phyloP scores from a whole-genome alignment of 306 rosid species.

The Citrullus amarus region DNA sequence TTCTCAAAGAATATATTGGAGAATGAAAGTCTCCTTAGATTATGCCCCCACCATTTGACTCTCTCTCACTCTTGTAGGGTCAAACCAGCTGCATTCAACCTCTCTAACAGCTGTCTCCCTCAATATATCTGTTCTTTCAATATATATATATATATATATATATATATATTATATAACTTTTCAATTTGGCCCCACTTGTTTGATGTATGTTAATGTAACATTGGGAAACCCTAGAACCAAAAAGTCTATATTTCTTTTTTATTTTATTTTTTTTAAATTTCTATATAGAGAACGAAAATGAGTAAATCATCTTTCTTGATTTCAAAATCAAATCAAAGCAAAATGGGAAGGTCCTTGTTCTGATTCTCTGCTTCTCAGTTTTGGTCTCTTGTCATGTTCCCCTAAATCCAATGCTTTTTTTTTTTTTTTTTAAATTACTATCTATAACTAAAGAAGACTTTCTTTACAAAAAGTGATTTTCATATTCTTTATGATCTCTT shows the following conservation, averaged over 20 bases:
- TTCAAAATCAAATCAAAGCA: constrained; percentile 34
- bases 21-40: constrained; percentile 64
- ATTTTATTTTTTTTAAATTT: not conserved
- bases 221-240: constrained; percentile 22
- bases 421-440: too few species aligned
- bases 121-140: constrained; percentile 6
- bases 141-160: not conserved
- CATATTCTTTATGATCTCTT: not conserved
- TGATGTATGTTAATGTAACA: constrained; percentile 17
- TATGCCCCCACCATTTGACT: constrained; percentile 54
- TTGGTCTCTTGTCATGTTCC: constrained; percentile 12
- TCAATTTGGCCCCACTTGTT: constrained; percentile 35
- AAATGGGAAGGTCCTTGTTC: constrained; percentile 21
- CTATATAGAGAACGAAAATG: not conserved
- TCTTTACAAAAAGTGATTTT: not conserved
- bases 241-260: not conserved
- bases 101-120: constrained; percentile 40
- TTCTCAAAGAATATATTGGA: constrained; percentile 36
- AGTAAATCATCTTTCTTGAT: constrained; percentile 26
- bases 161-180: constrained; percentile 18
- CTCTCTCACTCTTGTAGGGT: constrained; percentile 13
- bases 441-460: not conserved
- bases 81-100: constrained; percentile 23
- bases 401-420: constrained; percentile 4
- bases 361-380: constrained; percentile 14